Evolutionary conservation across 371 early-diverging fungal species (phyloP).

Genomic region (Rhizopus sp.): DNA sequence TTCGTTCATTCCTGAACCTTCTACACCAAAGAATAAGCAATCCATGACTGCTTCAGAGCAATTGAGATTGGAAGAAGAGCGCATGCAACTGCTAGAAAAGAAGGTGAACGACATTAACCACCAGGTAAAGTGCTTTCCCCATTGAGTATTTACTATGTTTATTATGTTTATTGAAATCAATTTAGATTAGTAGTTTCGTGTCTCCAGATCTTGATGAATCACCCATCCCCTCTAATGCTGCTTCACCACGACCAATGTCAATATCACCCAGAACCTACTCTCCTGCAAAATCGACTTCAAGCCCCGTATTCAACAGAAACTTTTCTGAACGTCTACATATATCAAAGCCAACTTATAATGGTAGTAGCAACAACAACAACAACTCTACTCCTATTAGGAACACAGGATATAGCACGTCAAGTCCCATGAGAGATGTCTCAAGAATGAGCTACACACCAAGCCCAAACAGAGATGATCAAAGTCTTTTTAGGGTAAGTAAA

Average conservation of each 20-base stretch:
- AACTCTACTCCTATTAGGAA: background rate
- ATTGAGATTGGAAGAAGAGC: constrained; percentile 2
- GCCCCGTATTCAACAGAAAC: background rate
- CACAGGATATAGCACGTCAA: background rate
- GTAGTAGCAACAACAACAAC: too few relatives aligned
- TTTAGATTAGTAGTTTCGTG: background rate
- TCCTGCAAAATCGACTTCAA: background rate
- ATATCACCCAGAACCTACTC: background rate
- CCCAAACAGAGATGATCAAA: background rate
- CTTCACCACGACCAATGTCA: background rate
- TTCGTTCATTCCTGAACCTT: background rate
- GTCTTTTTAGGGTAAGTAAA: background rate
- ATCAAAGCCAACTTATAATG: too few relatives aligned
- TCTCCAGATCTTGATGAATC: background rate
- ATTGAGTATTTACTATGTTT: too few relatives aligned
- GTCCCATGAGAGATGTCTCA: background rate
- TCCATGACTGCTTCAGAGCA: background rate
- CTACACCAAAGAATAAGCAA: background rate
- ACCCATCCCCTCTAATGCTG: background rate
- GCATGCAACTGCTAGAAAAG: constrained; percentile 1
- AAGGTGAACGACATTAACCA: background rate
- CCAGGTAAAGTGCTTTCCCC: background rate
- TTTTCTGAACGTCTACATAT: background rate
- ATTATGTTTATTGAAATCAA: background rate
- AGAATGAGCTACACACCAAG: background rate